These are phyloP conservation scores for Brasilioporus rufonigricans DNA, from an alignment of 768 basidiomycete genomes.

Conservation along the genomic window DNA sequence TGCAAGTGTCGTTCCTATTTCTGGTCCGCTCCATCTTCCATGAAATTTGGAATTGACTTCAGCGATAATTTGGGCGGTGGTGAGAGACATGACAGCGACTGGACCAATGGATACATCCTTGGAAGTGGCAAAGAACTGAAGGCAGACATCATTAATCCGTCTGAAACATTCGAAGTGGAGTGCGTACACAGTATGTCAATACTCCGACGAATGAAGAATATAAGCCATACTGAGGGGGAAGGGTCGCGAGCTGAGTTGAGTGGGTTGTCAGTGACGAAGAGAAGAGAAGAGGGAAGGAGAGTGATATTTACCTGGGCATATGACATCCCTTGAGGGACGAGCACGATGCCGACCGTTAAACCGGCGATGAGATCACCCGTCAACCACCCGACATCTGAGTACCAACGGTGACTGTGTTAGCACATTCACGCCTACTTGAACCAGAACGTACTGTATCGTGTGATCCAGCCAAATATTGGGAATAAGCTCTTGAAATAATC, in stretches of 20 bases:
- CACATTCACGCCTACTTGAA: not conserved
- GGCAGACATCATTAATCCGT: not conserved
- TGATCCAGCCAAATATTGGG: conserved; percentile 83
- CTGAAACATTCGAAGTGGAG: not conserved
- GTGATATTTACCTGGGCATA: conserved; percentile 61
- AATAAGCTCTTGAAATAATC: conserved; percentile 74
- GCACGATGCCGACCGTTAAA: conserved; percentile 90
- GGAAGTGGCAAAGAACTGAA: conserved; percentile 89
- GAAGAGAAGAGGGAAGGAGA: not conserved
- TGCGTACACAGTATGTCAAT: conserved; percentile 73
- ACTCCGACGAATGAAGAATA: conserved; percentile 93
- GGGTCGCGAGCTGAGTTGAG: conserved; percentile 65
- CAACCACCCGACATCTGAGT: conserved; percentile 71
- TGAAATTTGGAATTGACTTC: conserved; percentile 55
- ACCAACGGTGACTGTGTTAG: not conserved
- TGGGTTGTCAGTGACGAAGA: not conserved
- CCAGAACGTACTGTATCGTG: conserved; percentile 65
- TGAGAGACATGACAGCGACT: conserved; percentile 97
- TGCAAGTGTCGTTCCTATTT: conserved; percentile 83
- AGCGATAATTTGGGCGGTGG: conserved; percentile 76
- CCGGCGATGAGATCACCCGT: conserved; percentile 87
- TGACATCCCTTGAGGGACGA: conserved; percentile 93
- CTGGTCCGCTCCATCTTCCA: conserved; percentile 57
- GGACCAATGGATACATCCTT: conserved; percentile 99
- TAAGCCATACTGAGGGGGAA: conserved; percentile 85